Percentiles rank a stretch among this genome's conserved stretches.
These are phyloP conservation scores for Backusella sp. DNA, from an alignment of 192 early-diverging fungal species.

Conservation along the genomic window DNA sequence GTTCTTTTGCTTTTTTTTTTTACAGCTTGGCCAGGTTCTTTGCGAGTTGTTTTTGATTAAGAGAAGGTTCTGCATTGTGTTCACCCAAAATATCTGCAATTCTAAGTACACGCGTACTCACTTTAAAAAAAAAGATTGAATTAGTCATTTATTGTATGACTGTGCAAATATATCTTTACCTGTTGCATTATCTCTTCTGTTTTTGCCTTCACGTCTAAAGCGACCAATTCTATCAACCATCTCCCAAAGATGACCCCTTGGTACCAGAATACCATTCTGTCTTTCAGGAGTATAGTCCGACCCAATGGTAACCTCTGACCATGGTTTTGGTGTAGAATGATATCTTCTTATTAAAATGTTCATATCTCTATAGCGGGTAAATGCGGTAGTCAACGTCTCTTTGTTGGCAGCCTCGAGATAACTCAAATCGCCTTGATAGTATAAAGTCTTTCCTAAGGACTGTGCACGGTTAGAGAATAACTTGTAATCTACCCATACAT, in stretches of 20 bases:
- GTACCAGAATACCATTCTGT: conserved; percentile 45
- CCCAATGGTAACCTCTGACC: conserved; percentile 44
- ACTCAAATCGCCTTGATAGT: conserved; percentile 74
- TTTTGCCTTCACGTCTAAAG: conserved; percentile 83
- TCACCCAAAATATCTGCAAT: conserved; percentile 56
- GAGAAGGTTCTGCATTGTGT: conserved; percentile 13
- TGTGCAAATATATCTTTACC: conserved; percentile 35
- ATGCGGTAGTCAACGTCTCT: conserved; percentile 79
- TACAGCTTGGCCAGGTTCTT: not conserved
- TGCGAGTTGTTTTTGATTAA: conserved; percentile 5
- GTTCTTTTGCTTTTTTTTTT: not conserved
- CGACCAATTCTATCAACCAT: conserved; percentile 77
- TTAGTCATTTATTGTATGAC: not conserved
- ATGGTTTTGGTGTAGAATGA: conserved; percentile 37
- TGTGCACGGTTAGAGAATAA: conserved; percentile 69
- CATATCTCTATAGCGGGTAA: conserved; percentile 67
- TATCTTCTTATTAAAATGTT: conserved; percentile 60
- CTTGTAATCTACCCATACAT: conserved; percentile 69
- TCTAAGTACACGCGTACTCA: conserved; percentile 53
- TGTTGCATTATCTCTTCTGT: conserved; percentile 79
- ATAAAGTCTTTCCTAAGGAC: conserved; percentile 78
- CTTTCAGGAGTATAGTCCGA: conserved; percentile 46
- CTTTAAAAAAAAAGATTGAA: conserved; percentile 18
- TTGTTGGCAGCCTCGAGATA: conserved; percentile 86
- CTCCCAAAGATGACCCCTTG: conserved; percentile 71